These are phyloP conservation scores for Lotmaria passim DNA, from an alignment of 208 protist genomes.

Conservation along the genomic window DNA sequence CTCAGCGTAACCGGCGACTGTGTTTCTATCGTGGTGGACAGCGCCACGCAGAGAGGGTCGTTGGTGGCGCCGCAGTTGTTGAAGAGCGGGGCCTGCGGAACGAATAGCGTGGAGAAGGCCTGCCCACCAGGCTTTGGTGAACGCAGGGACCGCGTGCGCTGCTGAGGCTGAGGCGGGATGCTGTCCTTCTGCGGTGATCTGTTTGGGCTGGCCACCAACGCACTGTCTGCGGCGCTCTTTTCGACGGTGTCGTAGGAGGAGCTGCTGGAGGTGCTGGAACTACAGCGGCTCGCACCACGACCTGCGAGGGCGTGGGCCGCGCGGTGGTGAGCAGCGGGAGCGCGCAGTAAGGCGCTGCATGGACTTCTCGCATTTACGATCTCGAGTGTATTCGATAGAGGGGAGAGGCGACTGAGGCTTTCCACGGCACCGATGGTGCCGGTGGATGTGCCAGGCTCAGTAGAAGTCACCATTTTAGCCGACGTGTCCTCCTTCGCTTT, in stretches of 20 bases:
- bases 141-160: neutral
- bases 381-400: neutral
- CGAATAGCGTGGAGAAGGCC: neutral
- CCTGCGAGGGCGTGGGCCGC: neutral
- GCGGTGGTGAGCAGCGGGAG: neutral
- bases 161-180: no score
- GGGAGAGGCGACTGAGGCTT: neutral
- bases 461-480: neutral
- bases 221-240: neutral
- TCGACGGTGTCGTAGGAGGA: conserved; percentile 16
- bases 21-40: neutral
- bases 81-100: neutral
- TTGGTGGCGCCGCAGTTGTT: neutral
- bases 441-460: neutral
- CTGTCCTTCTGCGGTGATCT: no score
- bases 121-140: neutral
- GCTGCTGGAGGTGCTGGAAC: conserved; percentile 10
- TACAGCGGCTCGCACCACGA: neutral
- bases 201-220: neutral
- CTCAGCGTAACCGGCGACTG: neutral
- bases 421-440: neutral
- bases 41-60: neutral
- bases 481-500: neutral
- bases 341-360: neutral
- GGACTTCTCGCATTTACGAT: conserved; percentile 1